phyloP scores from a whole-genome alignment of 345 rosid species.

The Crucihimalaya himalaica region DNA sequence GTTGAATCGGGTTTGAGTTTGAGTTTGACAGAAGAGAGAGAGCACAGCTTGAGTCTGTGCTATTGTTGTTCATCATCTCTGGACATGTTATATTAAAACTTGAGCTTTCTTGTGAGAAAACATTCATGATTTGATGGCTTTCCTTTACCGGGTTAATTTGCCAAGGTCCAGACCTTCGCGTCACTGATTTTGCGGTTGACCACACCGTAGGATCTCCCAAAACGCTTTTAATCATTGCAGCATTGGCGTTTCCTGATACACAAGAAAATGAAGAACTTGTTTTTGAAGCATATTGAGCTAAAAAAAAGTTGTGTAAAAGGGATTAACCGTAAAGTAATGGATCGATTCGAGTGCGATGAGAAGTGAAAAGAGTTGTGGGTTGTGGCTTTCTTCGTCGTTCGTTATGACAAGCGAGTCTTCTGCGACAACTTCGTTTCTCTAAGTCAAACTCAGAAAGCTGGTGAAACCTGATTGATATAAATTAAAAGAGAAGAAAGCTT shows the following conservation, averaged over 20 bases:
- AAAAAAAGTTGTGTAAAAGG: not conserved
- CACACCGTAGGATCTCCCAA: conserved; percentile 23
- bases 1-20: conserved; percentile 62
- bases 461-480: conserved; percentile 74
- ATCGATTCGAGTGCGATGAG: conserved; percentile 54
- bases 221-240: conserved; percentile 23
- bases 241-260: conserved; percentile 17
- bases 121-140: conserved; percentile 45
- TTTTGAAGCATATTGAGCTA: not conserved
- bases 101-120: conserved; percentile 50
- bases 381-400: conserved; percentile 92
- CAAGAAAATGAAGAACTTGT: conserved; percentile 3
- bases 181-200: conserved; percentile 46
- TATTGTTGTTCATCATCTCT: conserved; percentile 48
- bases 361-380: conserved; percentile 43
- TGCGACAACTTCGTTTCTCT: conserved; percentile 85
- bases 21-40: conserved; percentile 97
- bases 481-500: conserved; percentile 22
- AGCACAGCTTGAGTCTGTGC: conserved; percentile 85
- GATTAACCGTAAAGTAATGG: conserved; percentile 58
- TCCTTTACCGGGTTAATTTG: conserved; percentile 40
- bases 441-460: conserved; percentile 87
- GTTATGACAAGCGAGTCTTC: conserved; percentile 86
- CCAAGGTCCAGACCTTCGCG: conserved; percentile 29
- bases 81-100: conserved; percentile 45